Percentiles rank a stretch among this genome's conserved stretches.
Evolutionary conservation across 352 stramenopile species (phyloP).

Genomic region (Pythium sukuiense): DNA sequence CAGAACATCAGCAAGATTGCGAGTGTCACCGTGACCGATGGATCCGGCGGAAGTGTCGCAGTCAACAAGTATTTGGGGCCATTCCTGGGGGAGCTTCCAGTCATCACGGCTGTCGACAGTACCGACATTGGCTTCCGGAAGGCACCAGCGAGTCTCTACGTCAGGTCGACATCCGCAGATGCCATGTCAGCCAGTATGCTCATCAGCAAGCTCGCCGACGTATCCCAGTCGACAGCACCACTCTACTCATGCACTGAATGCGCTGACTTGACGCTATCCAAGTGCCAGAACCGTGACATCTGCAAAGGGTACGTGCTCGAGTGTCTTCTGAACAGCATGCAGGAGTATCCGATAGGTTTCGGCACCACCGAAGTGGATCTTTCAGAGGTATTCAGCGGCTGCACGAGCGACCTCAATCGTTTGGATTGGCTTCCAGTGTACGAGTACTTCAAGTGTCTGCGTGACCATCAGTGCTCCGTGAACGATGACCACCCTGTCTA

Average conservation of each 20-base stretch:
- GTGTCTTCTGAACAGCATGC: neutral
- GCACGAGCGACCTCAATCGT: neutral
- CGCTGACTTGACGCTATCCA: neutral
- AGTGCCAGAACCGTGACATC: neutral
- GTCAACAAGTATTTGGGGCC: neutral
- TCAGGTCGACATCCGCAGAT: neutral
- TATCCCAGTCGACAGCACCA: neutral
- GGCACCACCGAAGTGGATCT: neutral
- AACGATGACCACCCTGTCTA: neutral
- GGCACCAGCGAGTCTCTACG: neutral
- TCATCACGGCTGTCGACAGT: neutral
- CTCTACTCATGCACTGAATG: neutral
- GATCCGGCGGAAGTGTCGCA: neutral
- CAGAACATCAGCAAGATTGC: neutral
- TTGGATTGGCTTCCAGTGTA: neutral
- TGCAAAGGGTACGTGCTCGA: neutral
- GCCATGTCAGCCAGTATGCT: neutral
- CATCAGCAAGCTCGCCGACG: neutral
- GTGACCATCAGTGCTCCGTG: neutral
- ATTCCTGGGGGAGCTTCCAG: neutral
- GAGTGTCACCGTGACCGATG: neutral
- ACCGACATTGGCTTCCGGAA: neutral
- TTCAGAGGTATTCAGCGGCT: neutral
- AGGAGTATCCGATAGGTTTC: neutral
- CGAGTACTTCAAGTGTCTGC: constrained; percentile 2